A percentile compares a stretch with the other conserved stretches of the same genome.
Conservation (phyloP, 2,329 filamentous ascomycete genomes). For the Hymenoscyphus scutula region DNA sequence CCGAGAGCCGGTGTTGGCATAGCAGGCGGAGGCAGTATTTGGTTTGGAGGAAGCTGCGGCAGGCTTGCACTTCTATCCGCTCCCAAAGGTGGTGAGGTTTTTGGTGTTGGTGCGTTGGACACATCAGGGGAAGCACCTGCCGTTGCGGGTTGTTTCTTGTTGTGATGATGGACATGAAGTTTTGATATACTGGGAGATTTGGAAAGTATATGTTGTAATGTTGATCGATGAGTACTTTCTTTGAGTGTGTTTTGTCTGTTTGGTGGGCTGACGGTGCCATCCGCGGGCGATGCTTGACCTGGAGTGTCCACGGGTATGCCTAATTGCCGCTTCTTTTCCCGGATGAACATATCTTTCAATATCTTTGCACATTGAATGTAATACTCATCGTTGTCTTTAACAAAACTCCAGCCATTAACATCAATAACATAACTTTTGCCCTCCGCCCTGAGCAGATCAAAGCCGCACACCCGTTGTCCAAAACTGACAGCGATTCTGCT, state of each 20-base stretch:
- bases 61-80: slow-evolving; percentile 24
- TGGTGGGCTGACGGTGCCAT: slow-evolving; percentile 20
- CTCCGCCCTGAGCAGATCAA: slow-evolving; percentile 84
- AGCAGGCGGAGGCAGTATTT: slow-evolving; percentile 31
- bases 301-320: slow-evolving; percentile 42
- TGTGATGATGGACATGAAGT: slow-evolving; percentile 47
- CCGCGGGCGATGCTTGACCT: slow-evolving; percentile 19
- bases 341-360: slow-evolving; percentile 81
- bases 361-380: slow-evolving; percentile 90
- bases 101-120: slow-evolving; percentile 30
- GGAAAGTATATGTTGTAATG: slow-evolving; percentile 55
- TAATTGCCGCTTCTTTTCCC: slow-evolving; percentile 65
- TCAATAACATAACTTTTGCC: slow-evolving; percentile 97
- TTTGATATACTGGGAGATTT: slow-evolving; percentile 64
- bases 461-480: slow-evolving; percentile 92
- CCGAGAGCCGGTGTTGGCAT: slow-evolving; percentile 20
- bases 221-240: slow-evolving; percentile 44
- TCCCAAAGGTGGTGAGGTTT: slow-evolving; percentile 29
- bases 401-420: slow-evolving; percentile 99
- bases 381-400: slow-evolving; percentile 98
- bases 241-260: slow-evolving; percentile 35
- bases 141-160: slow-evolving; percentile 41
- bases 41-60: slow-evolving; percentile 27
- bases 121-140: slow-evolving; percentile 46
- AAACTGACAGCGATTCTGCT: slow-evolving; percentile 88